Evolutionary conservation across 805 yeast genomes (phyloP).

Genomic region (Grigorovia jiainica): DNA sequence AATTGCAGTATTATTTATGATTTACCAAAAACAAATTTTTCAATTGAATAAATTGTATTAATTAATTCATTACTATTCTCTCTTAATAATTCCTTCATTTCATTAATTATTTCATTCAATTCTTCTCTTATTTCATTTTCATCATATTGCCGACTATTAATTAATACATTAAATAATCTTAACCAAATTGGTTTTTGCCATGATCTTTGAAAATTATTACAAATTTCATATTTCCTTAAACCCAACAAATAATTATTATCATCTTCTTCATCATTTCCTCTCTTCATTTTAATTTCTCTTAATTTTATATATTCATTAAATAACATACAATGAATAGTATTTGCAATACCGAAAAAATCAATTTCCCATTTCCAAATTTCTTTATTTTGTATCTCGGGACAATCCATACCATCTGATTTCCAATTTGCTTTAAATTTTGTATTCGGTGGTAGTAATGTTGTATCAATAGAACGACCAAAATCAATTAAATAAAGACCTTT

Average conservation of each 20-base stretch:
- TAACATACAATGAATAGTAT: constrained; percentile 59
- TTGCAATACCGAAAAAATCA: constrained; percentile 78
- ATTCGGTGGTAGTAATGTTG: constrained; percentile 42
- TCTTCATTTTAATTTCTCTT: neutral
- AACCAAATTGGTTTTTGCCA: constrained; percentile 72
- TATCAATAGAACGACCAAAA: constrained; percentile 73
- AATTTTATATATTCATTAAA: constrained; percentile 50
- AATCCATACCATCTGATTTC: constrained; percentile 58
- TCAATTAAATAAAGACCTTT: constrained; percentile 62
- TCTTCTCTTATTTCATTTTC: neutral
- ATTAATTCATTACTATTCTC: constrained; percentile 19
- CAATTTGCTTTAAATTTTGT: constrained; percentile 51
- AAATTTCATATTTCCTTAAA: neutral
- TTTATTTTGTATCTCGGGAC: constrained; percentile 54
- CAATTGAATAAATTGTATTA: constrained; percentile 28
- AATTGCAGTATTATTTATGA: too few relatives aligned
- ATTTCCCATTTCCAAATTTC: constrained; percentile 68
- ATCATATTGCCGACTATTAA: constrained; percentile 42
- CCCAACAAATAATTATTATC: neutral
- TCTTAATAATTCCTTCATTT: constrained; percentile 10
- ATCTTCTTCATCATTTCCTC: neutral
- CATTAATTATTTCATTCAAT: neutral
- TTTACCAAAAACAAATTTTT: constrained; percentile 25
- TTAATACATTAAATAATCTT: constrained; percentile 49
- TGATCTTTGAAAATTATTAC: constrained; percentile 48